A percentile compares a stretch with the other conserved stretches of the same genome.
These are phyloP conservation scores for Ichthyophthirius multifiliis DNA, from an alignment of 169 alveolate species.

Conservation along the genomic window DNA sequence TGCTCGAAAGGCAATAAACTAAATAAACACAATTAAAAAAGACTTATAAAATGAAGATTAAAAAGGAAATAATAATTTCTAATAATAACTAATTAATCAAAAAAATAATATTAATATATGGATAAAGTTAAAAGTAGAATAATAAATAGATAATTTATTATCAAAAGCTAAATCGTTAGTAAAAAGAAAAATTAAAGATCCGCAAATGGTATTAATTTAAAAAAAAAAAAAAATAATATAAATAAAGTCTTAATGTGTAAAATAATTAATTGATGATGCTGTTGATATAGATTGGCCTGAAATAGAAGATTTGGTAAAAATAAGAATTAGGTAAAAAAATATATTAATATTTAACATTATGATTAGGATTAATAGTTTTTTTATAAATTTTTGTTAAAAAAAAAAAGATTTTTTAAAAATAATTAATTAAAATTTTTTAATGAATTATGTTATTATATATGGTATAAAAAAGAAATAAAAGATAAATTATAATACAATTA, in stretches of 20 bases:
- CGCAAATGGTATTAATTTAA: background rate
- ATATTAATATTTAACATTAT: too few relatives aligned
- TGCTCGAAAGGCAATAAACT: background rate
- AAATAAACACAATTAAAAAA: background rate
- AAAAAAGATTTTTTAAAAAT: too few relatives aligned
- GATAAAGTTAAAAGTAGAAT: slow-evolving; percentile 3
- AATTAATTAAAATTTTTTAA: too few relatives aligned
- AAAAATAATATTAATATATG: background rate
- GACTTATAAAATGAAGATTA: background rate
- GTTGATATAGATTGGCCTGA: background rate
- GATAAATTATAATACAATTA: too few relatives aligned
- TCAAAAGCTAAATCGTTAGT: background rate
- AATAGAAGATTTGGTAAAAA: background rate
- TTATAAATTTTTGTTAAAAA: too few relatives aligned
- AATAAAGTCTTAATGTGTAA: background rate
- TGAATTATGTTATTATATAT: too few relatives aligned
- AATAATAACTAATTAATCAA: background rate
- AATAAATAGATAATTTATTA: background rate
- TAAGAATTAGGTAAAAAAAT: background rate
- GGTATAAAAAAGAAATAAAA: too few relatives aligned
- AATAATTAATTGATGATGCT: background rate
- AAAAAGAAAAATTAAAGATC: background rate
- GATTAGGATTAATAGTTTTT: too few relatives aligned
- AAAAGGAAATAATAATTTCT: background rate
- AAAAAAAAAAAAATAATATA: background rate